Evolutionary conservation across 31 red algal species (phyloP).

Genomic region (Asparagopsis taxiformis): DNA sequence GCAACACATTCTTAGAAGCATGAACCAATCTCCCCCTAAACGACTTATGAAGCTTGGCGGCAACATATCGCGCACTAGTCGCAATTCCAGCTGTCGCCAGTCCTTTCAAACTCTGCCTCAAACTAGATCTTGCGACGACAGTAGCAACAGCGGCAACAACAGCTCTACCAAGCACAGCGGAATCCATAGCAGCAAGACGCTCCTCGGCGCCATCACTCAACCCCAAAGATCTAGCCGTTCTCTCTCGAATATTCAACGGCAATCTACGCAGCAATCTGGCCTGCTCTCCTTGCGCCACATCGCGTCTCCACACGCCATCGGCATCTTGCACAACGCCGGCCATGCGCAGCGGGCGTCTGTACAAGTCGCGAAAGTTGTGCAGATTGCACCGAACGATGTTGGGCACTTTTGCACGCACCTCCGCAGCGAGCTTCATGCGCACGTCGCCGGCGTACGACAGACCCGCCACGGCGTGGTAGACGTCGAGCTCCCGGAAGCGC

Average conservation of each 20-base stretch:
- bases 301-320: slow-evolving; percentile 29
- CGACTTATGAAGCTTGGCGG: slow-evolving; percentile 57
- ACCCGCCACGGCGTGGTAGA: slow-evolving; percentile 59
- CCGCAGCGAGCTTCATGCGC: slow-evolving; percentile 58
- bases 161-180: slow-evolving; percentile 4
- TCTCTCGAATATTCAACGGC: slow-evolving; percentile 17
- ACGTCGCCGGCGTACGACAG: slow-evolving; percentile 88
- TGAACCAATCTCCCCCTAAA: slow-evolving; percentile 8
- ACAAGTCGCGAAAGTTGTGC: slow-evolving; percentile 56
- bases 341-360: slow-evolving; percentile 17
- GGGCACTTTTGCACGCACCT: slow-evolving; percentile 65
- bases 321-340: slow-evolving; percentile 8
- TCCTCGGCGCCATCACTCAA: slow-evolving; percentile 11
- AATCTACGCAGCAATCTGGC: slow-evolving; percentile 27
- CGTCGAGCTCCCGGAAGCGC: slow-evolving; percentile 36
- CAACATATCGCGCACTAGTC: slow-evolving; percentile 55
- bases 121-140: slow-evolving; percentile 49
- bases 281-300: slow-evolving; percentile 22
- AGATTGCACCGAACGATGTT: slow-evolving; percentile 72
- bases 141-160: slow-evolving; percentile 32
- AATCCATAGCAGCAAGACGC: slow-evolving; percentile 9
- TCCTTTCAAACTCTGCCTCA: slow-evolving; percentile 51
- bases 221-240: neutral
- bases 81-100: slow-evolving; percentile 54
- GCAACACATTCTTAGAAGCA: neutral